These are phyloP conservation scores for Paradendryphiella salina DNA, from an alignment of 2,329 filamentous ascomycete species.

Conservation along the genomic window DNA sequence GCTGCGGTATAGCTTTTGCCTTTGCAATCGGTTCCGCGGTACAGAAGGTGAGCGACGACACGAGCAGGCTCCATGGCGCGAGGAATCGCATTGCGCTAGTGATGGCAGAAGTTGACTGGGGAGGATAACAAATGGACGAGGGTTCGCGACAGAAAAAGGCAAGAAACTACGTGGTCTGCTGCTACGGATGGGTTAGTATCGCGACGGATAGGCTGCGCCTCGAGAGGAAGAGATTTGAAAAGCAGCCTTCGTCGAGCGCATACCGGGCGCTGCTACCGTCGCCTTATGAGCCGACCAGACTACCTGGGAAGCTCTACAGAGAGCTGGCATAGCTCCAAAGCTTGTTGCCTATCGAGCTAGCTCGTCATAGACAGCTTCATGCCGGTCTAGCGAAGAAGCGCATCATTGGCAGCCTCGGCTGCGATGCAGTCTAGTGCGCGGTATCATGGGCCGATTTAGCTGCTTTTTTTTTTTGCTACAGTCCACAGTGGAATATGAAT, in stretches of 20 bases:
- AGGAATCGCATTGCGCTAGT: conserved; percentile 23
- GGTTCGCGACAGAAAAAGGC: neutral
- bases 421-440: conserved; percentile 7
- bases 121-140: neutral
- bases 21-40: conserved; percentile 31
- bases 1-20: conserved; percentile 35
- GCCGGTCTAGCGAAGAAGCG: conserved; percentile 23
- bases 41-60: conserved; percentile 21
- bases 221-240: conserved; percentile 10
- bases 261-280: conserved; percentile 18
- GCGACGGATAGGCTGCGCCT: conserved; percentile 8
- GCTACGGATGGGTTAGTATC: conserved; percentile 17
- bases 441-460: conserved; percentile 8
- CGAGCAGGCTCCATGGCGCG: conserved; percentile 13
- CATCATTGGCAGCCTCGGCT: conserved; percentile 22
- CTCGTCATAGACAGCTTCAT: conserved; percentile 34
- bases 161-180: conserved; percentile 2
- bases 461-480: conserved; percentile 18
- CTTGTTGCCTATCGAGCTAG: conserved; percentile 33
- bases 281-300: conserved; percentile 35
- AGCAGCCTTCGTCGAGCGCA: conserved; percentile 17
- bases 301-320: conserved; percentile 25
- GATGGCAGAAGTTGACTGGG: neutral
- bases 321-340: conserved; percentile 35
- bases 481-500: conserved; percentile 14